Base-by-base conservation (phyloP, 805 yeast species). In the Saccharomycopsis synnaedendra region DNA sequence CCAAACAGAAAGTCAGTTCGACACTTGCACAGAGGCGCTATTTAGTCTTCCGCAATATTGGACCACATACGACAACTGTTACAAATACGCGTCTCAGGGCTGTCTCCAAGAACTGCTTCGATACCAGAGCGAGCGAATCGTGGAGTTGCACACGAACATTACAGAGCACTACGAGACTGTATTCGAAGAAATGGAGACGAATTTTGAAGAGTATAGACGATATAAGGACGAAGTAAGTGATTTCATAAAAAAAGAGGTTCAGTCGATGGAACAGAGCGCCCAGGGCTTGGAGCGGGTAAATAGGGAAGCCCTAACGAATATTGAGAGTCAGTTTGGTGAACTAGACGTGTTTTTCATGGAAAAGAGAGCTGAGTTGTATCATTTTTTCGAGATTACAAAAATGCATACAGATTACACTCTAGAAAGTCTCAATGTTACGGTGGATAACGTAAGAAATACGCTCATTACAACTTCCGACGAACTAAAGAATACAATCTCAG, bases 61-160 rank as follows among this genome's bases (percentile, higher is more conserved):
- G 55, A 52, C 53, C 5, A 52, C 53, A 8, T 52, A 39, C 32
- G 55, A 52, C 39, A 37, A 41, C 1, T 43, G 48, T 42, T 52
- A 46, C 45, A 52, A 52, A 38, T n/a, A 41, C 9, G 39, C 49
- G 5, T 39, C 37, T 29, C 44, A 39, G 33, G 50, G 49, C 8
- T 52, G 55, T 32, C 35, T 47, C 36, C 43, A 47, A 36, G 46
- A 42, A 43, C 46, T 53, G 3, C 33, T 41, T 11, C 39, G 44
- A 27, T 41, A 39, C 37, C 45, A 52, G 27, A 31, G 49, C 5
- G 9, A 11, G n/a, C 44, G 45, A 38, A 31, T 51, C 19, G 33
- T 39, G 10, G 49, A 51, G 32, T 42, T 51, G 32, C 50, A 46
- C 33, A 8, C 37, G 11, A 46, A 46, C 33, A 39, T 49, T 10